phyloP scores from a whole-genome alignment of 75 land plant species.

The Cupressus sempervirens region DNA sequence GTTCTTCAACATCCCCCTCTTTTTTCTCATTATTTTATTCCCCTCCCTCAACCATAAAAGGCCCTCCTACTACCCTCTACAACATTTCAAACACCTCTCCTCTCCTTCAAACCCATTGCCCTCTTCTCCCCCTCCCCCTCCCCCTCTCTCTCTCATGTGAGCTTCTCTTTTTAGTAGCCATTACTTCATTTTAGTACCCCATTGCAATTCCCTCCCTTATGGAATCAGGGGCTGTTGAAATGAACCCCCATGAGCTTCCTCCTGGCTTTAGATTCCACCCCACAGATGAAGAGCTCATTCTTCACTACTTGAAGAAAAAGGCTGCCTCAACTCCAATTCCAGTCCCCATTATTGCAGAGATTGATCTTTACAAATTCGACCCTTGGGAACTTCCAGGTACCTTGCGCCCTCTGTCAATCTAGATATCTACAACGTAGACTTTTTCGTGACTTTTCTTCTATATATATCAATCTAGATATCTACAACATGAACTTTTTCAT shows the following conservation, averaged over 20 bases:
- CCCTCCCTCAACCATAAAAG: conserved; percentile 1
- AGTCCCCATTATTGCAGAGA: conserved; percentile 16
- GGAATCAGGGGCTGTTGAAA: not conserved
- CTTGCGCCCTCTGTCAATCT: not conserved
- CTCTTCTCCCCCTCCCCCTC: not conserved
- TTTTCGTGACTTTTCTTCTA: too few species aligned
- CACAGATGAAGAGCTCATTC: conserved; percentile 17
- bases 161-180: not conserved
- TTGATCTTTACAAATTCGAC: conserved; percentile 19
- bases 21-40: conserved; percentile 1
- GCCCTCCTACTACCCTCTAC: not conserved
- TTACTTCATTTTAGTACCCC: too few species aligned
- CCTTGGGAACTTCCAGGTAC: conserved; percentile 8
- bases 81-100: conserved; percentile 12
- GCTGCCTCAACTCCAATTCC: not conserved
- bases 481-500: too few species aligned
- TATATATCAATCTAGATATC: too few species aligned
- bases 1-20: not conserved
- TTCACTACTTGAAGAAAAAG: conserved; percentile 15
- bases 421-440: too few species aligned
- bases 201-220: too few species aligned
- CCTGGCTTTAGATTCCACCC: conserved; percentile 22
- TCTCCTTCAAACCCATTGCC: not conserved
- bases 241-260: conserved; percentile 9
- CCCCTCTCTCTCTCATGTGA: not conserved